phyloP scores from a whole-genome alignment of 495 filamentous ascomycete species.

The Hypomontagnella submonticulosa region DNA sequence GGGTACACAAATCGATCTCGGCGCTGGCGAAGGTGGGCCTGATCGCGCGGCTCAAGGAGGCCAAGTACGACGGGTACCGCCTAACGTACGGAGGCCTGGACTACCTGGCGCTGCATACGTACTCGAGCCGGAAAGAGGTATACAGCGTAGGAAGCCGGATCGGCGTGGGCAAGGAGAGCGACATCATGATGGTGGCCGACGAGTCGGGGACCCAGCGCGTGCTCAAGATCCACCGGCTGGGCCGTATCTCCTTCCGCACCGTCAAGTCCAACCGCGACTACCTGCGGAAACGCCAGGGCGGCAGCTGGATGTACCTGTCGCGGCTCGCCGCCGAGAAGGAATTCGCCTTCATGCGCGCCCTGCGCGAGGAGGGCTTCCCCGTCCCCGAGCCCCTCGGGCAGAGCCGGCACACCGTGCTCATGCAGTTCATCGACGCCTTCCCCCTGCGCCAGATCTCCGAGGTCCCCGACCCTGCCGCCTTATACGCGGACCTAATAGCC shows the following conservation, averaged over 20 bases:
- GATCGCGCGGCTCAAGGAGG: constrained; percentile 92
- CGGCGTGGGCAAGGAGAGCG: constrained; percentile 96
- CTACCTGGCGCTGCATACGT: constrained; percentile 91
- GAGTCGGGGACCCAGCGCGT: constrained; percentile 71
- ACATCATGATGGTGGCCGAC: constrained; percentile 92
- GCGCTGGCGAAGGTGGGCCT: constrained; percentile 90
- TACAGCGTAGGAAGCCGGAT: constrained; percentile 96
- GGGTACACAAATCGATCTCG: constrained; percentile 89
- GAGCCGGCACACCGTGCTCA: constrained; percentile 93
- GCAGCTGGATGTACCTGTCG: constrained; percentile 96
- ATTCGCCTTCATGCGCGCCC: constrained; percentile 88
- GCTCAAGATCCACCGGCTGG: constrained; percentile 93
- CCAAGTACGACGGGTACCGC: constrained; percentile 97
- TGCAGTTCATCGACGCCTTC: constrained; percentile 89
- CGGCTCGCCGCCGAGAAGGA: constrained; percentile 92
- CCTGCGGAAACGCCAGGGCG: constrained; percentile 80
- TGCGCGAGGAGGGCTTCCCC: constrained; percentile 82
- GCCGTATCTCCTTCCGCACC: constrained; percentile 94
- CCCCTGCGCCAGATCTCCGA: constrained; percentile 85
- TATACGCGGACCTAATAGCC: constrained; percentile 90
- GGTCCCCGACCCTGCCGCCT: constrained; percentile 77
- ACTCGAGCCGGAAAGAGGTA: constrained; percentile 78
- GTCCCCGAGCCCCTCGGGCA: constrained; percentile 89
- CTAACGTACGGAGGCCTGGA: constrained; percentile 97
- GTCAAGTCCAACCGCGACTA: constrained; percentile 98